A percentile compares a stretch with the other conserved stretches of the same genome.
Conservation (phyloP, 345 rosid genomes). For the Rhodamnia argentea region DNA sequence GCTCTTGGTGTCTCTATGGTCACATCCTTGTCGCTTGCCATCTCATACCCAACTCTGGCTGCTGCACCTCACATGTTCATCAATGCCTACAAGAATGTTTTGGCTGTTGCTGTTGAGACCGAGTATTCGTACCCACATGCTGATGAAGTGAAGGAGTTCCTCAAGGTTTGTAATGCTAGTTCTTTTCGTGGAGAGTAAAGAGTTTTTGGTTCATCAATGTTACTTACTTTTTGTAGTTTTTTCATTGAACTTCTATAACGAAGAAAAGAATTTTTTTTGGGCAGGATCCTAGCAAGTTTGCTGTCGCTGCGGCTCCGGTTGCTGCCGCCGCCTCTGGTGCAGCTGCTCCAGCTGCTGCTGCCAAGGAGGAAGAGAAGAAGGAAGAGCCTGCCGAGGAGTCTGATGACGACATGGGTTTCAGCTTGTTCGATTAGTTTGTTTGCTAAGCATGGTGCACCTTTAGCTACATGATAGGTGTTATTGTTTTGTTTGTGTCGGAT, state of each 20-base stretch:
- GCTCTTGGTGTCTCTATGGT: constrained; percentile 69
- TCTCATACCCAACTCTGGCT: constrained; percentile 83
- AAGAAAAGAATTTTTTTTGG: background rate
- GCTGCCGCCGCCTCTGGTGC: constrained; percentile 14
- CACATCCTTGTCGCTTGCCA: constrained; percentile 53
- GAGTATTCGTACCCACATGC: constrained; percentile 76
- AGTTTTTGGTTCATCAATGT: background rate
- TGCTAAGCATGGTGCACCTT: background rate
- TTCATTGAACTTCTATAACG: background rate
- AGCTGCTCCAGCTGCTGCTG: constrained; percentile 29
- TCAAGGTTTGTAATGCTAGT: constrained; percentile 29
- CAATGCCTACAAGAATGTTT: constrained; percentile 80
- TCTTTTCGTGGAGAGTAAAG: background rate
- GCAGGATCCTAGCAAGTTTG: constrained; percentile 85
- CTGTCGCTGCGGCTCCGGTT: constrained; percentile 31
- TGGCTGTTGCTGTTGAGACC: constrained; percentile 60
- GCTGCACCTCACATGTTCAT: constrained; percentile 91
- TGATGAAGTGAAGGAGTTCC: constrained; percentile 75
- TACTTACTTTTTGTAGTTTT: background rate
- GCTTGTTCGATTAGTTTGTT: constrained; percentile 49
- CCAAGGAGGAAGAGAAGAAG: constrained; percentile 59
- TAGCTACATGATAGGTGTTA: background rate
- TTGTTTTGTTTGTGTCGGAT: background rate
- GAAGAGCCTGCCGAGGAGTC: constrained; percentile 75
- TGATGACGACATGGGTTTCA: constrained; percentile 88